Conservation (phyloP, 1,284 basidiomycete genomes). For the Inonotus hispidus region DNA sequence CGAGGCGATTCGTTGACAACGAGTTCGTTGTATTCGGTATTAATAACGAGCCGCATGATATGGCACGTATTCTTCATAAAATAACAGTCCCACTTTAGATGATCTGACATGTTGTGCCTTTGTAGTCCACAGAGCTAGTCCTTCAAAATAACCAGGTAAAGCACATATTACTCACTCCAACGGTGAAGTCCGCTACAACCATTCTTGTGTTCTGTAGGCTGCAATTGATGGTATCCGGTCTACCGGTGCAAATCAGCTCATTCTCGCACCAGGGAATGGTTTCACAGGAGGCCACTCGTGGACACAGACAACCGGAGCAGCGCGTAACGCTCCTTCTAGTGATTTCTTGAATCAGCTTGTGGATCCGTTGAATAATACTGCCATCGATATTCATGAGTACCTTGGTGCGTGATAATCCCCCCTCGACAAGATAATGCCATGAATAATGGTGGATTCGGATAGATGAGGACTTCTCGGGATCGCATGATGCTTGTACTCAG, state of each 20-base stretch:
- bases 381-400: slow-evolving; percentile 42
- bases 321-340: slow-evolving; percentile 32
- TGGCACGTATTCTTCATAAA: slow-evolving; percentile 28
- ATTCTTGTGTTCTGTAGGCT: slow-evolving; percentile 21
- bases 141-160: slow-evolving; percentile 35
- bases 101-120: background rate
- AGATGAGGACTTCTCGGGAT: slow-evolving; percentile 40
- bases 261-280: slow-evolving; percentile 41
- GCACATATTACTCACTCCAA: background rate
- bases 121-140: slow-evolving; percentile 35
- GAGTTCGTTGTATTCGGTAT: slow-evolving; percentile 23
- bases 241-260: slow-evolving; percentile 37
- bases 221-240: slow-evolving; percentile 39
- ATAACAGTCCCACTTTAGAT: background rate
- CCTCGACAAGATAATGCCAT: background rate
- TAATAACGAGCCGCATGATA: slow-evolving; percentile 40
- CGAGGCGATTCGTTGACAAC: slow-evolving; percentile 22
- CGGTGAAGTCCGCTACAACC: background rate
- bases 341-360: slow-evolving; percentile 37
- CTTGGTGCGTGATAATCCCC: slow-evolving; percentile 12
- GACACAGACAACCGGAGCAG: slow-evolving; percentile 33
- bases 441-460: background rate
- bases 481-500: slow-evolving; percentile 38
- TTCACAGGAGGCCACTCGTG: slow-evolving; percentile 42
- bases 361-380: slow-evolving; percentile 38